These are phyloP conservation scores for Dothistroma pini DNA, from an alignment of 2,329 filamentous ascomycete genomes.

Conservation along the genomic window DNA sequence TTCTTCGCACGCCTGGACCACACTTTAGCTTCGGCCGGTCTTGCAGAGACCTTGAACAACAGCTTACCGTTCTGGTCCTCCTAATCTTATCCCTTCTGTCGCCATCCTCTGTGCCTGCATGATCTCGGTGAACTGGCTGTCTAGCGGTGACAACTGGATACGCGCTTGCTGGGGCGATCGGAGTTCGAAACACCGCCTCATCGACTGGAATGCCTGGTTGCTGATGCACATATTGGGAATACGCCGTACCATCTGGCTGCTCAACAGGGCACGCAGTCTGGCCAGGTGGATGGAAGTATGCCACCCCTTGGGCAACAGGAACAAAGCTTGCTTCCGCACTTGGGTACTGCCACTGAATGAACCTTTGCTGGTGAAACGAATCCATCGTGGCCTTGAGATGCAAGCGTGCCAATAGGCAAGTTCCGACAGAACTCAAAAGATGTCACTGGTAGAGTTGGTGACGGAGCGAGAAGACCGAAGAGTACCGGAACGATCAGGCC, in stretches of 20 bases:
- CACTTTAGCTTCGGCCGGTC: neutral
- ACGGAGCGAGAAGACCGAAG: neutral
- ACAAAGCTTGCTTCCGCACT: neutral
- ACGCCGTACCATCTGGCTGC: neutral
- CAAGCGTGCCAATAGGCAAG: slow-evolving; percentile 1
- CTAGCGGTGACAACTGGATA: neutral
- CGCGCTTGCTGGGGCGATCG: slow-evolving; percentile 3
- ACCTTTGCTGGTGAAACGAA: slow-evolving; percentile 1
- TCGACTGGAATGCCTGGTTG: neutral
- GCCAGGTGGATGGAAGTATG: neutral
- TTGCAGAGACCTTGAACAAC: neutral
- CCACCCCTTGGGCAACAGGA: neutral
- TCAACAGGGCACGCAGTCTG: neutral
- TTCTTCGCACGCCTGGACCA: slow-evolving; percentile 55
- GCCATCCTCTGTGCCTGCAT: slow-evolving; percentile 7
- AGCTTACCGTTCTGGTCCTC: slow-evolving; percentile 17
- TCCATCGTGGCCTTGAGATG: neutral
- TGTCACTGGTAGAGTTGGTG: slow-evolving; percentile 1
- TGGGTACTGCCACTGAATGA: neutral
- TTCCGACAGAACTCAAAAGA: neutral
- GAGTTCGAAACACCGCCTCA: neutral
- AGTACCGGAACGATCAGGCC: neutral
- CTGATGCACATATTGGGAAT: neutral
- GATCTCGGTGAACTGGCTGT: slow-evolving; percentile 4
- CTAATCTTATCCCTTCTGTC: slow-evolving; percentile 15